phyloP scores from a whole-genome alignment of 164 flowering plant genomes.

The Stephania japonica region DNA sequence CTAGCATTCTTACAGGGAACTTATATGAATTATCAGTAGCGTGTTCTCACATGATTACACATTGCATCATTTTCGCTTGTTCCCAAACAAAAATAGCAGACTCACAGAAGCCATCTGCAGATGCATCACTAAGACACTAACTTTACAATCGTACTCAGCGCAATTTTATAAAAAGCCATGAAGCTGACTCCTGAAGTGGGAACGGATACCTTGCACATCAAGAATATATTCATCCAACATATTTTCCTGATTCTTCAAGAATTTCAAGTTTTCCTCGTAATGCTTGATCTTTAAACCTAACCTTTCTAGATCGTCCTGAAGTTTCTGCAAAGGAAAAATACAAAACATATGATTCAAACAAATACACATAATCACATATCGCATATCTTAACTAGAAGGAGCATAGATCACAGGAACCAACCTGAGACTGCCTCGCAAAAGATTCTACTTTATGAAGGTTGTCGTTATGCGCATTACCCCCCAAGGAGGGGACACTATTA shows the following conservation, averaged over 20 bases:
- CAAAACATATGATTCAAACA: background rate
- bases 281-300: conserved; percentile 56
- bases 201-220: conserved; percentile 59
- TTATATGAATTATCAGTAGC: background rate
- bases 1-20: background rate
- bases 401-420: too few species aligned
- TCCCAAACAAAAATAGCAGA: background rate
- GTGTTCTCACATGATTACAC: background rate
- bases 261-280: conserved; percentile 57
- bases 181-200: background rate
- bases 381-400: too few species aligned
- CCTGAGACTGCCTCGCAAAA: too few species aligned
- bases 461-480: too few species aligned
- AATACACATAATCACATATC: too few species aligned
- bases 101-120: background rate
- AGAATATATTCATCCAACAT: conserved; percentile 57
- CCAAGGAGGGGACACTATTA: too few species aligned
- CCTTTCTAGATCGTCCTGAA: conserved; percentile 53
- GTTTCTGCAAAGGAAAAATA: conserved; percentile 38
- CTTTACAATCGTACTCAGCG: background rate
- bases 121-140: background rate
- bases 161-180: background rate
- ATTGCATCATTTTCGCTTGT: background rate
- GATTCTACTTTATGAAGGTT: too few species aligned
- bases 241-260: conserved; percentile 37